Conservation (phyloP, 345 rosid genomes). For the Melaleuca quinquenervia region DNA sequence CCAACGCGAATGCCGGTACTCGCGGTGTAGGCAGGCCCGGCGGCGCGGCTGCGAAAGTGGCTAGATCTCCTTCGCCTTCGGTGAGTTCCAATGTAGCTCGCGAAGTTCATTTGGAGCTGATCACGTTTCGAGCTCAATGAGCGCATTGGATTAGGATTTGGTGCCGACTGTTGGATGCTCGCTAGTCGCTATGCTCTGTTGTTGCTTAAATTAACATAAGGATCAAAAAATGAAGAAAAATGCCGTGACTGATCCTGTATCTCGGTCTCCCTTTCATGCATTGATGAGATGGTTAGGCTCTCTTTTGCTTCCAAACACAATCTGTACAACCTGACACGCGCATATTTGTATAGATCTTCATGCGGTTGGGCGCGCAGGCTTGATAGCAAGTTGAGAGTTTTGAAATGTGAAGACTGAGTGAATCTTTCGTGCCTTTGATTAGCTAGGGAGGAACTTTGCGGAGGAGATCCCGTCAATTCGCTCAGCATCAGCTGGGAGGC, state of each 20-base stretch:
- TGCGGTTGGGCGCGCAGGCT: not conserved
- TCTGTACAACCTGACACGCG: not conserved
- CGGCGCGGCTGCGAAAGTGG: slow-evolving; percentile 26
- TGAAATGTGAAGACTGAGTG: slow-evolving; percentile 7
- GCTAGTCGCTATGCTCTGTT: not conserved
- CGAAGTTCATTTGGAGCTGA: not conserved
- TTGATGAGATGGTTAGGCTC: not conserved
- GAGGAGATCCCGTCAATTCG: slow-evolving; percentile 37
- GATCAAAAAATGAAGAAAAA: not conserved
- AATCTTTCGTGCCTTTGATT: not conserved
- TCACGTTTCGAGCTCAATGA: not conserved
- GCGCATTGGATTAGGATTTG: not conserved
- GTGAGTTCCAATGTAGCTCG: slow-evolving; percentile 20
- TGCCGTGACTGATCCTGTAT: not conserved
- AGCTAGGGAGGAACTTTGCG: slow-evolving; percentile 44
- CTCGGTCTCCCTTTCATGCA: not conserved
- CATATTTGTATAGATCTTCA: not conserved
- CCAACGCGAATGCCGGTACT: slow-evolving; percentile 9
- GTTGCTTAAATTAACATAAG: not conserved
- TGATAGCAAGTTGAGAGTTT: not conserved
- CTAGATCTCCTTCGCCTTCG: slow-evolving; percentile 89
- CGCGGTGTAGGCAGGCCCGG: slow-evolving; percentile 13
- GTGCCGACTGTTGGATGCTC: not conserved
- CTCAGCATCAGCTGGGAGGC: slow-evolving; percentile 53
- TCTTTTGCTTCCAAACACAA: not conserved